phyloP scores from a whole-genome alignment of 257 asterid species.

The Nicotiana obtusifolia region DNA sequence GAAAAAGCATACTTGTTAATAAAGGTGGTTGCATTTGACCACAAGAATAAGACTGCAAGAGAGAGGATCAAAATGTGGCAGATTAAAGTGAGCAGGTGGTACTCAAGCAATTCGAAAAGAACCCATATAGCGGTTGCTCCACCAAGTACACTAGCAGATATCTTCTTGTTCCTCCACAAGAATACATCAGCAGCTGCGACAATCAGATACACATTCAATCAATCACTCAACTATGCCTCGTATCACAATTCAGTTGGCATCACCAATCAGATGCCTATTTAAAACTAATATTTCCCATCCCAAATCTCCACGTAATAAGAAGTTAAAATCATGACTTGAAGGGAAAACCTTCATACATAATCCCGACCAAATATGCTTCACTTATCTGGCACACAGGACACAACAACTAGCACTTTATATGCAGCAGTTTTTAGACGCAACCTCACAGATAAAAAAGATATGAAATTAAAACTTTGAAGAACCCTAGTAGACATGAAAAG shows the following conservation, averaged over 20 bases:
- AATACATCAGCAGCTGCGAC: slow-evolving; percentile 79
- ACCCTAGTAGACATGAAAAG: not conserved
- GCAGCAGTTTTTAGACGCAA: not conserved
- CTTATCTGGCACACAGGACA: not conserved
- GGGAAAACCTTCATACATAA: not conserved
- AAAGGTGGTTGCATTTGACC: slow-evolving; percentile 70
- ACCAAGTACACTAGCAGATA: slow-evolving; percentile 68
- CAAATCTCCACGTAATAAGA: not conserved
- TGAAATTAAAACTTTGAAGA: not conserved
- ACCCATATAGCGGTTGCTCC: slow-evolving; percentile 82
- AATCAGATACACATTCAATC: not conserved
- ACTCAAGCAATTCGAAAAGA: slow-evolving; percentile 68
- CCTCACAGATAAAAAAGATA: not conserved
- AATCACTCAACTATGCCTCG: not conserved
- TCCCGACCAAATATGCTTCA: not conserved
- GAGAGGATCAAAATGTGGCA: slow-evolving; percentile 55
- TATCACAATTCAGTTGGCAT: not conserved
- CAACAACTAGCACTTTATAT: not conserved
- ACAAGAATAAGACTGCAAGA: slow-evolving; percentile 60
- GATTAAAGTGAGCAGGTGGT: slow-evolving; percentile 71
- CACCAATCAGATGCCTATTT: not conserved
- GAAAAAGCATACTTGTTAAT: slow-evolving; percentile 56
- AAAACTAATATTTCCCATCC: not conserved
- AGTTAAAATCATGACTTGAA: not conserved
- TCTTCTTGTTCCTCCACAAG: slow-evolving; percentile 87